phyloP scores from a whole-genome alignment of 192 early-diverging fungal species.

The Coemansia guatemalensis region DNA sequence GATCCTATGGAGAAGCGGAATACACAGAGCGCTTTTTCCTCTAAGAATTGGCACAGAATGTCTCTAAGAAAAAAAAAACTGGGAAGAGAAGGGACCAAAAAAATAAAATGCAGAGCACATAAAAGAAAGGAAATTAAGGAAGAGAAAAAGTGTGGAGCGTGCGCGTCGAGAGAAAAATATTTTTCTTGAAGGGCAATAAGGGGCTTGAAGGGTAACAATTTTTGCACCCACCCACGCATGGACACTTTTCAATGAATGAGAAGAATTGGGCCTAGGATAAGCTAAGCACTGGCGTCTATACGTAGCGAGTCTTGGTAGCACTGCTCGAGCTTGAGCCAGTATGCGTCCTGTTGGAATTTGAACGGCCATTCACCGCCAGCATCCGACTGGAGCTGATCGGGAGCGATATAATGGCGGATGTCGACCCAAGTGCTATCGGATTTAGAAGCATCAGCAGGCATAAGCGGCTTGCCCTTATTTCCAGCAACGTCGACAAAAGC shows the following conservation, averaged over 20 bases:
- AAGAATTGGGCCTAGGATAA: no score
- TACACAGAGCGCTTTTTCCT: background rate
- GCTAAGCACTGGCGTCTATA: no score
- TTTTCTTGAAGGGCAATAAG: background rate
- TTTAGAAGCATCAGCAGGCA: background rate
- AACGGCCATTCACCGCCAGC: constrained; percentile 73
- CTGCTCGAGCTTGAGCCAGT: constrained; percentile 60
- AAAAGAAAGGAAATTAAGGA: background rate
- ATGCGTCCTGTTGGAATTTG: constrained; percentile 63
- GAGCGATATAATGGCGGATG: constrained; percentile 23
- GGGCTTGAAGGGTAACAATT: background rate
- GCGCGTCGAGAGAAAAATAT: constrained; percentile 2
- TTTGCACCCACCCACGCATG: background rate
- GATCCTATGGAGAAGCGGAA: background rate
- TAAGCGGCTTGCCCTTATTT: constrained; percentile 14
- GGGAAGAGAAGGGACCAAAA: background rate
- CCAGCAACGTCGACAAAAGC: constrained; percentile 72
- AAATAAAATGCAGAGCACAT: constrained; percentile 1
- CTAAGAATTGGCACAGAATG: background rate
- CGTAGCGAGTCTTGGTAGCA: constrained; percentile 12
- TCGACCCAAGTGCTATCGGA: constrained; percentile 38
- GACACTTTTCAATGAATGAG: background rate
- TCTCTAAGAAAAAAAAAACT: background rate
- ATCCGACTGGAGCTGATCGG: constrained; percentile 55
- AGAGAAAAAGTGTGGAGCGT: constrained; percentile 2